These are phyloP conservation scores for Globisporangium heterothallicum DNA, from an alignment of 352 stramenopile species.

Conservation along the genomic window DNA sequence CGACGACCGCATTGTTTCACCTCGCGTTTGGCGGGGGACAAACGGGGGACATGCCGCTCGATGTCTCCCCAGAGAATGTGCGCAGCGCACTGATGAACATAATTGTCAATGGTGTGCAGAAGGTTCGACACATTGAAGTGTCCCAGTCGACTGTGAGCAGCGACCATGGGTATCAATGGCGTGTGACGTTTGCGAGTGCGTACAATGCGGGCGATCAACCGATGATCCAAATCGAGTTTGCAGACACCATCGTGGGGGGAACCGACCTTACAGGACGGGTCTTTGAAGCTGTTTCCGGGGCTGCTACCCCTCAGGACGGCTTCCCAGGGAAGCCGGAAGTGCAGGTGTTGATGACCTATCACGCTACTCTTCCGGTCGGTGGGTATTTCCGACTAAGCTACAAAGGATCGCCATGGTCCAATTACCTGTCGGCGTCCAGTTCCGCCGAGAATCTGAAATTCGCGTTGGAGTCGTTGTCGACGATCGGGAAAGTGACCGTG, in stretches of 20 bases:
- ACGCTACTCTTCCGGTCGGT: constrained; percentile 24
- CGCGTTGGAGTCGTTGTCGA: constrained; percentile 58
- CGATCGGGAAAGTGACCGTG: constrained; percentile 52
- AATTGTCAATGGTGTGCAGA: constrained; percentile 21
- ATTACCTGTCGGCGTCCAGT: constrained; percentile 44
- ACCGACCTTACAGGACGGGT: constrained; percentile 30
- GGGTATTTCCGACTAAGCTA: constrained; percentile 77
- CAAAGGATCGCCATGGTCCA: constrained; percentile 64
- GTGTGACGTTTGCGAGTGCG: constrained; percentile 53
- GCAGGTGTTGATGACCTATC: constrained; percentile 64
- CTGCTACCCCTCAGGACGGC: constrained; percentile 24
- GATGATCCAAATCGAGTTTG: constrained; percentile 53
- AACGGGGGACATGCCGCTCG: constrained; percentile 62
- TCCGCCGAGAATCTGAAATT: constrained; percentile 36
- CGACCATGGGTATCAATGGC: constrained; percentile 71
- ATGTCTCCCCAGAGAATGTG: constrained; percentile 77
- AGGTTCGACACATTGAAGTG: constrained; percentile 48
- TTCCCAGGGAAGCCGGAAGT: constrained; percentile 68
- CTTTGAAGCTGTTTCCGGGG: constrained; percentile 45
- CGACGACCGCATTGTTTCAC: constrained; percentile 46
- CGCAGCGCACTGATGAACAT: constrained; percentile 88
- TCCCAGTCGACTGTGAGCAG: constrained; percentile 51
- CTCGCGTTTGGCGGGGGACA: constrained; percentile 76
- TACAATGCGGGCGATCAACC: constrained; percentile 48
- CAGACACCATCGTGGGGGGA: constrained; percentile 17